phyloP scores from a whole-genome alignment of 2,329 filamentous ascomycete genomes.

The Trichophyton equinum region DNA sequence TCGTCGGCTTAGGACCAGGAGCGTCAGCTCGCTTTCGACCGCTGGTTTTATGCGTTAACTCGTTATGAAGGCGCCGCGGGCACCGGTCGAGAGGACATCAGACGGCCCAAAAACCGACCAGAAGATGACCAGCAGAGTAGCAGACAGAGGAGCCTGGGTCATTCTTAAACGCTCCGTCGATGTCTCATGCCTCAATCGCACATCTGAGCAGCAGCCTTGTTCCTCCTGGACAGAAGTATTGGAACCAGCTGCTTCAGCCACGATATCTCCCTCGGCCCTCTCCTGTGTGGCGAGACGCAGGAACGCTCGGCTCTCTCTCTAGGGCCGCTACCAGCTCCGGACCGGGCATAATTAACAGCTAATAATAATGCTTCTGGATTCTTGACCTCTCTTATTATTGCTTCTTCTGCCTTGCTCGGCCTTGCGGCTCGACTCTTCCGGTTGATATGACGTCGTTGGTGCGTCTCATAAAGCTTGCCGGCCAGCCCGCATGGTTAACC shows the following conservation, averaged over 20 bases:
- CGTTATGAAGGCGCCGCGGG: background rate
- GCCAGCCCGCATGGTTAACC: background rate
- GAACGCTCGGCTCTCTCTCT: background rate
- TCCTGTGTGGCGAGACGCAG: background rate
- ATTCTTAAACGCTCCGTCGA: background rate
- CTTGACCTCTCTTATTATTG: background rate
- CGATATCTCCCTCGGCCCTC: background rate
- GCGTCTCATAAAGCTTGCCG: background rate
- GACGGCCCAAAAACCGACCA: background rate
- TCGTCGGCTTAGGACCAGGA: background rate
- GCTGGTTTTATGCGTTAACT: background rate
- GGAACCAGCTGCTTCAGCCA: background rate
- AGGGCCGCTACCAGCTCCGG: background rate
- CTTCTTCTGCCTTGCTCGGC: background rate
- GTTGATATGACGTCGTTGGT: background rate
- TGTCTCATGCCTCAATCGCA: background rate
- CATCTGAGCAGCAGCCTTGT: background rate
- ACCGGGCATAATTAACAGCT: background rate
- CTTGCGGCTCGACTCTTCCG: background rate
- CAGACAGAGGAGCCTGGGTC: background rate
- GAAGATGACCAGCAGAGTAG: background rate
- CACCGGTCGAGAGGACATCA: background rate
- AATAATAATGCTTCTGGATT: background rate
- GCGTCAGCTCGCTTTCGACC: background rate
- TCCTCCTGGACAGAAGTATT: background rate